phyloP scores from a whole-genome alignment of 2,329 filamentous ascomycete species.

The Aspergillus pseudoglaucus region DNA sequence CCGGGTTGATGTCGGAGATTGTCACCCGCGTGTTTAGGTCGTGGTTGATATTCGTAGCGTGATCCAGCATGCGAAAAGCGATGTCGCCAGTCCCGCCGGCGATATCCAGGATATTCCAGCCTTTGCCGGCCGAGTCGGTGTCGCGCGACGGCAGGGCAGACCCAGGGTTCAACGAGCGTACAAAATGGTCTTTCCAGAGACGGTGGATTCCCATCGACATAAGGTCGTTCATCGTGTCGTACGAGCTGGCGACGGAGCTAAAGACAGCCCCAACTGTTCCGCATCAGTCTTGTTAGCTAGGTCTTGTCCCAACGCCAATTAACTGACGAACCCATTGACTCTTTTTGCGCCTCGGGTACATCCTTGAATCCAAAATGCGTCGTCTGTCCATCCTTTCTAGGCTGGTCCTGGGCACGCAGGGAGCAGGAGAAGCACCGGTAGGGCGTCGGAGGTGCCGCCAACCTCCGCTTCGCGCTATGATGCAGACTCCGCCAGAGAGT shows the following conservation, averaged over 20 bases:
- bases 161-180: slow-evolving; percentile 82
- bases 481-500: slow-evolving; percentile 32
- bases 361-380: slow-evolving; percentile 92
- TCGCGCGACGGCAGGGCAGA: slow-evolving; percentile 38
- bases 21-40: slow-evolving; percentile 78
- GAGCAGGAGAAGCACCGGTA: slow-evolving; percentile 50
- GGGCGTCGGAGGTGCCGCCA: slow-evolving; percentile 20
- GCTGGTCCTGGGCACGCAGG: slow-evolving; percentile 31
- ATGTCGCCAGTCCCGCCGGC: slow-evolving; percentile 97
- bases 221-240: slow-evolving; percentile 98
- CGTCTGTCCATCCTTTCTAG: slow-evolving; percentile 46
- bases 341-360: slow-evolving; percentile 73
- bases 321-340: slow-evolving; percentile 49
- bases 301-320: not conserved
- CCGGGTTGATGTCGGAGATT: slow-evolving; percentile 90
- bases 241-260: slow-evolving; percentile 86
- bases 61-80: slow-evolving; percentile 89
- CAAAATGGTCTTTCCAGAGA: slow-evolving; percentile 96
- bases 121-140: slow-evolving; percentile 30
- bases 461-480: slow-evolving; percentile 26
- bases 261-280: slow-evolving; percentile 74
- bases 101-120: slow-evolving; percentile 82
- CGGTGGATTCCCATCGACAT: slow-evolving; percentile 98
- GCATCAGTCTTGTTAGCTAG: slow-evolving; percentile 1
- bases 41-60: slow-evolving; percentile 71